These are phyloP conservation scores for Cytospora paraplurivora DNA, from an alignment of 2,329 filamentous ascomycete genomes.

Conservation along the genomic window DNA sequence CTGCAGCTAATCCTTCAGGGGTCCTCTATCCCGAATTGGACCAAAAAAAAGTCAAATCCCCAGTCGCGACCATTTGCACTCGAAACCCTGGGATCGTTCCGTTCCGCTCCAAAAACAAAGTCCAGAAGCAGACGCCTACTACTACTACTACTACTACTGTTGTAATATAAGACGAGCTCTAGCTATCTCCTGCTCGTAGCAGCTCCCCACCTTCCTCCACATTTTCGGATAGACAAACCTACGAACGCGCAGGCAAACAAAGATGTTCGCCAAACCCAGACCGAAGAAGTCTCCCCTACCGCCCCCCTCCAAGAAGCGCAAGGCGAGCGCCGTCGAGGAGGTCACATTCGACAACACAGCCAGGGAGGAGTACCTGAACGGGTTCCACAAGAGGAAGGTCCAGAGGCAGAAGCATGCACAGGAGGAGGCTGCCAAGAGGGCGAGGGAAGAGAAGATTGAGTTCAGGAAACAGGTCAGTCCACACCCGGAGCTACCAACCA, in stretches of 20 bases:
- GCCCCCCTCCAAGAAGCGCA: slow-evolving; percentile 67
- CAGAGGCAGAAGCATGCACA: slow-evolving; percentile 83
- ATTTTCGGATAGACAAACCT: background rate
- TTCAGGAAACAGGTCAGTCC: slow-evolving; percentile 72
- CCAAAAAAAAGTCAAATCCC: slow-evolving; percentile 20
- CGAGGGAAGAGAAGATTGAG: slow-evolving; percentile 73
- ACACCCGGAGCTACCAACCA: background rate
- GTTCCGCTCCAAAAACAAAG: background rate
- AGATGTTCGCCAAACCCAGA: slow-evolving; percentile 60
- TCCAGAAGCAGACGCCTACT: background rate
- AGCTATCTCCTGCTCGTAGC: background rate
- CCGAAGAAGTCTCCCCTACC: slow-evolving; percentile 60
- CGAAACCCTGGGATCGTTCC: background rate
- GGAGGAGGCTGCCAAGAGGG: slow-evolving; percentile 75
- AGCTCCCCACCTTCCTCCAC: no score
- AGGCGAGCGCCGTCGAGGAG: slow-evolving; percentile 67
- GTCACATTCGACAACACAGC: slow-evolving; percentile 81
- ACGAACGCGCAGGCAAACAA: slow-evolving; percentile 11
- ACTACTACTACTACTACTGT: background rate
- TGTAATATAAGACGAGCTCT: background rate
- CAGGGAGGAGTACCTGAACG: slow-evolving; percentile 85
- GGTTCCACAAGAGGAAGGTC: slow-evolving; percentile 94
- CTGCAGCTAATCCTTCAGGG: slow-evolving; percentile 28
- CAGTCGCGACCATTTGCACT: background rate
- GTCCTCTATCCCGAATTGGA: slow-evolving; percentile 7